A percentile compares a stretch with the other conserved stretches of the same genome.
These are phyloP conservation scores for Neofusicoccum sp. DNA, from an alignment of 2,329 filamentous ascomycete genomes.

Conservation along the genomic window DNA sequence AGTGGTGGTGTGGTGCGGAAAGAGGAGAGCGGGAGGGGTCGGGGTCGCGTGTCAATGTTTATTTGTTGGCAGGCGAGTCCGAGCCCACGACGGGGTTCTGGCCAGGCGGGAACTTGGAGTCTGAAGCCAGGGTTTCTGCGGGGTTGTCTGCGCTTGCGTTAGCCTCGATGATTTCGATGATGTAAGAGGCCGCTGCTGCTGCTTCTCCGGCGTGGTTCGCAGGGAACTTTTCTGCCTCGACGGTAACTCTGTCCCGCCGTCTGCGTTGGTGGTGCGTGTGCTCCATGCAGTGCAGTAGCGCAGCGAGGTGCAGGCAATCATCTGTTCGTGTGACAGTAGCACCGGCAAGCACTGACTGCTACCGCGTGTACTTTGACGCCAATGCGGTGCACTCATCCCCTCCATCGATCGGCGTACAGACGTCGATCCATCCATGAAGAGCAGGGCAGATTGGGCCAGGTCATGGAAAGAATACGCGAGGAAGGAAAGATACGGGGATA, in stretches of 20 bases:
- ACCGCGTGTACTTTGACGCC: conserved; percentile 11
- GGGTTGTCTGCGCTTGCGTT: conserved; percentile 47
- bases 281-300: conserved; percentile 1
- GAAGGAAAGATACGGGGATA: conserved; percentile 13
- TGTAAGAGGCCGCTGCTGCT: not conserved
- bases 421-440: not conserved
- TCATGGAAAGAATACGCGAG: not conserved
- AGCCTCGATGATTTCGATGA: conserved; percentile 12
- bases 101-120: conserved; percentile 45
- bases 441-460: not conserved
- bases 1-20: not conserved
- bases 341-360: conserved; percentile 4
- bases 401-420: not conserved
- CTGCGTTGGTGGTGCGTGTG: conserved; percentile 7
- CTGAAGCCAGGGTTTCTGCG: conserved; percentile 52
- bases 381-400: not conserved
- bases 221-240: not conserved
- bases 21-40: not conserved
- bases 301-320: not conserved
- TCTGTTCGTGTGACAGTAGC: conserved; percentile 1
- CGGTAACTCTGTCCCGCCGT: not conserved
- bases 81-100: conserved; percentile 46
- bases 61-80: conserved; percentile 26
- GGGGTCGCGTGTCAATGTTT: not conserved
- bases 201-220: not conserved